These are phyloP conservation scores for Fusarium globosum DNA, from an alignment of 2,329 filamentous ascomycete genomes.

Conservation along the genomic window DNA sequence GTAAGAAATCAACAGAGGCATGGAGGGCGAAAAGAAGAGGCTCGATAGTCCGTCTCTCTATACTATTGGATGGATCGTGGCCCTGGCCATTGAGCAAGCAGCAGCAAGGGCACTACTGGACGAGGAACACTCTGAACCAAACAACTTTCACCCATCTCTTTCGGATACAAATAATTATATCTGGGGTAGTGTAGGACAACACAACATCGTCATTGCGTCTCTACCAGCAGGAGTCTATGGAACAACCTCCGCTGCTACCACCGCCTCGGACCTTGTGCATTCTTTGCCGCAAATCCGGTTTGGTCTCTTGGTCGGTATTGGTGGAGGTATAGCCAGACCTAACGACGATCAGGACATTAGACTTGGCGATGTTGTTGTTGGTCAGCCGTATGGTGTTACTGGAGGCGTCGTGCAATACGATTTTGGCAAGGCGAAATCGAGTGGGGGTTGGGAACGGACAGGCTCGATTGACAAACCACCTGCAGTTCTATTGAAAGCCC, in stretches of 20 bases:
- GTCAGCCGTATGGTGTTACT: constrained; percentile 21
- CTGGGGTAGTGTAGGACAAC: constrained; percentile 38
- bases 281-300: constrained; percentile 35
- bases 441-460: not conserved
- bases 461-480: constrained; percentile 26
- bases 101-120: constrained; percentile 45
- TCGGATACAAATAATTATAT: constrained; percentile 44
- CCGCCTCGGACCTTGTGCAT: constrained; percentile 10
- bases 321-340: constrained; percentile 50
- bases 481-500: constrained; percentile 10
- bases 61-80: constrained; percentile 44
- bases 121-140: constrained; percentile 22
- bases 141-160: constrained; percentile 4
- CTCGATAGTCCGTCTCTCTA: constrained; percentile 9
- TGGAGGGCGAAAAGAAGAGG: not conserved
- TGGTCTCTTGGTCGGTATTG: constrained; percentile 51
- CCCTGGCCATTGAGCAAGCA: constrained; percentile 39
- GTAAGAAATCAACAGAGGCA: not conserved
- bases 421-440: constrained; percentile 18
- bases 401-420: constrained; percentile 44
- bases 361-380: constrained; percentile 45
- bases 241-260: constrained; percentile 14
- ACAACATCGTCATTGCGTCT: constrained; percentile 45
- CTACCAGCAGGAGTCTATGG: constrained; percentile 37
- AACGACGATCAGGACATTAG: constrained; percentile 34